phyloP scores from a whole-genome alignment of 2,329 filamentous ascomycete species.

The Colletotrichum theobromicola region DNA sequence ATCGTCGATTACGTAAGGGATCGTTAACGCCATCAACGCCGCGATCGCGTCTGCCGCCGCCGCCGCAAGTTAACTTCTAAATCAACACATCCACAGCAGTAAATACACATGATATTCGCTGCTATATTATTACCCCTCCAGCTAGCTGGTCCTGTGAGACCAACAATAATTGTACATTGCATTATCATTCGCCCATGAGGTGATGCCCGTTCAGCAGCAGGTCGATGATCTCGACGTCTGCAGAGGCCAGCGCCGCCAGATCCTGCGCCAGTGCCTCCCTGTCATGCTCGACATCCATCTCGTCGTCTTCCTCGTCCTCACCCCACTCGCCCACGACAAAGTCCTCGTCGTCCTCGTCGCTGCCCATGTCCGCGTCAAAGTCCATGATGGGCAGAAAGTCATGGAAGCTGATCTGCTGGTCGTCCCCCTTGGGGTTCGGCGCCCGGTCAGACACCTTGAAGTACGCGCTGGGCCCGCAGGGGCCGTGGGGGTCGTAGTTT shows the following conservation, averaged over 20 bases:
- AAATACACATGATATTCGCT: no score
- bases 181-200: not conserved
- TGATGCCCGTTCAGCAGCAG: conserved; percentile 11
- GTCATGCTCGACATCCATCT: conserved; percentile 29
- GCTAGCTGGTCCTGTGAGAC: no score
- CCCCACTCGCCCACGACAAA: conserved; percentile 24
- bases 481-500: conserved; percentile 71
- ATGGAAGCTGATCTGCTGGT: conserved; percentile 18
- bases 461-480: conserved; percentile 76
- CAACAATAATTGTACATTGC: not conserved
- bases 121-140: no score
- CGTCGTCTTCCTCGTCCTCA: conserved; percentile 34
- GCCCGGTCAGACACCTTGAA: conserved; percentile 64
- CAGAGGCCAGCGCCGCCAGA: conserved; percentile 20
- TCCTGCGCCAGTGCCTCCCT: conserved; percentile 28
- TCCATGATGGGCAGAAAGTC: conserved; percentile 26
- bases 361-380: conserved; percentile 24
- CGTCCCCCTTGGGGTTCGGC: conserved; percentile 27
- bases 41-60: no score
- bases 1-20: no score
- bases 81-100: no score
- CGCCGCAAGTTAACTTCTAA: no score
- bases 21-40: no score
- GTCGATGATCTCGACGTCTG: conserved; percentile 17
- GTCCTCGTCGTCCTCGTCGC: conserved; percentile 27